A percentile compares a stretch with the other conserved stretches of the same genome.
phyloP scores from a whole-genome alignment of 768 basidiomycete genomes.

The Ramaria rubella region DNA sequence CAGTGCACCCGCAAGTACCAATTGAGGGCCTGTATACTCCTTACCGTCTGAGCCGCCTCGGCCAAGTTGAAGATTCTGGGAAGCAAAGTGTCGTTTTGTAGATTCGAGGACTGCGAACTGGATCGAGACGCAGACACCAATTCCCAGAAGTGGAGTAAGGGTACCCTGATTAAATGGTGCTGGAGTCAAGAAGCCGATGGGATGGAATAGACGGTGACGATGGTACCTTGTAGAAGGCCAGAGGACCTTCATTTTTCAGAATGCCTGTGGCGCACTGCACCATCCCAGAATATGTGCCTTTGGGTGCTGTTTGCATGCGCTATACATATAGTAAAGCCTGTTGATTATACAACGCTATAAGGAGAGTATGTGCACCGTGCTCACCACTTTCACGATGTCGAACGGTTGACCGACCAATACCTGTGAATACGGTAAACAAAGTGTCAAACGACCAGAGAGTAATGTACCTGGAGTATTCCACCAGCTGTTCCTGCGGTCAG shows the following conservation, averaged over 20 bases:
- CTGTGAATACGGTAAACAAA: constrained; percentile 28
- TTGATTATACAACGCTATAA: constrained; percentile 1
- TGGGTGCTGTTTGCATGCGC: constrained; percentile 92
- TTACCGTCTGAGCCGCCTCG: constrained; percentile 61
- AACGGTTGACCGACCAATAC: constrained; percentile 92
- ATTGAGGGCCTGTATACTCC: constrained; percentile 52
- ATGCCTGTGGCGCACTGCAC: constrained; percentile 86
- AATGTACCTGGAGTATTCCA: constrained; percentile 72
- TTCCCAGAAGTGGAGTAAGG: constrained; percentile 81
- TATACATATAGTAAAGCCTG: constrained; percentile 26
- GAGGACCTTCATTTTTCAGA: constrained; percentile 82
- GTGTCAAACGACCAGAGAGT: background rate
- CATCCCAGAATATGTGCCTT: constrained; percentile 86
- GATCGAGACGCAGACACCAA: constrained; percentile 92
- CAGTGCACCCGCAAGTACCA: constrained; percentile 69
- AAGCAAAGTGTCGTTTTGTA: constrained; percentile 71
- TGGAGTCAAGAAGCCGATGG: background rate
- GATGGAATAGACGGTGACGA: background rate
- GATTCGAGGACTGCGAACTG: constrained; percentile 90
- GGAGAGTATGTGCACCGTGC: constrained; percentile 25
- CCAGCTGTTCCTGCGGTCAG: constrained; percentile 86
- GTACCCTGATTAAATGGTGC: constrained; percentile 55
- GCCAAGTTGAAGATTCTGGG: constrained; percentile 51
- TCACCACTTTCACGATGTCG: constrained; percentile 94
- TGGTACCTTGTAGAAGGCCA: constrained; percentile 89